Evolutionary conservation across 179 eudicot species (phyloP), one percentile per base, ranked within the genome.

Genomic region (Nepenthes alata): DNA sequence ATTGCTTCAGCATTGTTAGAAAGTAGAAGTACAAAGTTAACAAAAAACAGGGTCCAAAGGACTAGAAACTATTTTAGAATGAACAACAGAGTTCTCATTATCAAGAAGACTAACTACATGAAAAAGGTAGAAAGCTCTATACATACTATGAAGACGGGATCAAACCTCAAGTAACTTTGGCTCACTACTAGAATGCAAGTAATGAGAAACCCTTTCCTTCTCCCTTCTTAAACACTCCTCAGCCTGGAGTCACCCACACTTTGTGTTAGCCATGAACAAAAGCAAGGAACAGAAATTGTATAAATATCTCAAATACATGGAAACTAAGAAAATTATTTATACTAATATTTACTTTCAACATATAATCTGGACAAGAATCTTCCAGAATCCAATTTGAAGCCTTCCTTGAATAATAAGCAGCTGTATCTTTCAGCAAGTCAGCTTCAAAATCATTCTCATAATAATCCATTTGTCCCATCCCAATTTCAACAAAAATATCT

Each of bases 361-460:
- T 84, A 65, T 87, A 87, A 57, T 84, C 95, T 3, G 89, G 87
- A 73, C 85, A 87, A 10, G 87, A 84, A 67, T 84, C 87, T 63
- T 82, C 84, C 25, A 74, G 58, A 51, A 87, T 87, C 95, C 95
- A 87, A 60, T 67, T 78, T 37, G 85, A 78, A 66, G 95, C 87
- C 64, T 87, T 87, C 25, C 85, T 70, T 53, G 95, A 87, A 72
- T 87, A 84, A 69, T 84, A 87, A 12, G 82, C 73, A 59, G 84
- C 81, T 39, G 95, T 70, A 70, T 82, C 90, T 6, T 70, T 68
- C 53, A 87, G 85, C 84, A 87, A 58, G n/a, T 60, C 65, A 3
- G 50, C 72, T 62, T 87, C 90, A 38, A 84, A 84, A 59, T 87
- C 95, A 7, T 69, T 78, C 35, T 80, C 85, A 64, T 87, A 87